A percentile compares a stretch with the other conserved stretches of the same genome.
phyloP scores from a whole-genome alignment of 176 grass and related monocot species.

The Raddia guianensis region DNA sequence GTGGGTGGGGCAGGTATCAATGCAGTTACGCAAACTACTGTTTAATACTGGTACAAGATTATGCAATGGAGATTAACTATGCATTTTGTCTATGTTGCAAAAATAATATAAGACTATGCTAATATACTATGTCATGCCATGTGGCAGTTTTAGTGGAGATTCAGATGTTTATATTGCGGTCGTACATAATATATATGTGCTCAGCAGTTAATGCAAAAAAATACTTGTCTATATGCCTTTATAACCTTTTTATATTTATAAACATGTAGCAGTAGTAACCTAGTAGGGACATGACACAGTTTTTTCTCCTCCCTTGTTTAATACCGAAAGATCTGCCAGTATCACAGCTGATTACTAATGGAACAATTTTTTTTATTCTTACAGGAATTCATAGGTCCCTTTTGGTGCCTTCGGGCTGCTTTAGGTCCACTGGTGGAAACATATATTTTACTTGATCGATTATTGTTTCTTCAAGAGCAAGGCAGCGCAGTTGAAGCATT shows the following conservation, averaged over 20 bases:
- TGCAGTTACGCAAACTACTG: not conserved
- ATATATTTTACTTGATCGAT: constrained; percentile 89
- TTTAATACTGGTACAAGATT: constrained; percentile 3
- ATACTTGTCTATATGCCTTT: not conserved
- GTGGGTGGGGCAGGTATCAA: not conserved
- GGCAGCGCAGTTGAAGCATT: constrained; percentile 55
- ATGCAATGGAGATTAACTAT: not conserved
- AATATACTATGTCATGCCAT: constrained; percentile 20
- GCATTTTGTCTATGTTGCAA: constrained; percentile 20
- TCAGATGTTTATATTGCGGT: not conserved
- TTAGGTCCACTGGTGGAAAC: constrained; percentile 91
- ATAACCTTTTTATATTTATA: constrained; percentile 29
- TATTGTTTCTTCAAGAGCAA: constrained; percentile 89
- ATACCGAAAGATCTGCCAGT: not conserved
- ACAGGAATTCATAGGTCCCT: constrained; percentile 83
- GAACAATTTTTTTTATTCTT: constrained; percentile 31
- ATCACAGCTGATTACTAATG: constrained; percentile 21
- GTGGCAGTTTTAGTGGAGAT: not conserved
- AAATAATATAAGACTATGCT: constrained; percentile 6
- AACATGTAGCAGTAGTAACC: constrained; percentile 14
- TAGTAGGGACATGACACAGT: constrained; percentile 7
- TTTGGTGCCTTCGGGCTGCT: constrained; percentile 93
- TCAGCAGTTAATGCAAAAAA: constrained; percentile 30
- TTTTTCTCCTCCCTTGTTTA: not conserved
- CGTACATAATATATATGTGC: constrained; percentile 10